Evolutionary conservation across 2,329 filamentous ascomycete genomes (phyloP).

Genomic region (Botryosphaeria dothidea): DNA sequence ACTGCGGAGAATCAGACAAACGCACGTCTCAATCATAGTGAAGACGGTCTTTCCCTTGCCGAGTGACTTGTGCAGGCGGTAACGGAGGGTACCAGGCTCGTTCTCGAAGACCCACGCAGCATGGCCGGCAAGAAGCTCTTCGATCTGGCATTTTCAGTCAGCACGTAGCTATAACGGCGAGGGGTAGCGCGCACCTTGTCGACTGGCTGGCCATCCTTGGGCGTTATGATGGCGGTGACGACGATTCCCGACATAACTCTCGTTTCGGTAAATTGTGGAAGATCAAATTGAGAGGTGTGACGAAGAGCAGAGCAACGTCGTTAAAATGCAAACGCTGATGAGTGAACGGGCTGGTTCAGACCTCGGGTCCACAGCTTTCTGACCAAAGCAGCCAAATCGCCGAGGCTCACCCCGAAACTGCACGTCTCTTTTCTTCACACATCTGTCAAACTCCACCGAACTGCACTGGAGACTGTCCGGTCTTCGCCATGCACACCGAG

Average conservation of each 20-base stretch:
- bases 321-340: background rate
- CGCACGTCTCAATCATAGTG: slow-evolving; percentile 37
- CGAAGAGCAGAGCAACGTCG: background rate
- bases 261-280: slow-evolving; percentile 20
- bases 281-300: background rate
- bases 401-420: background rate
- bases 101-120: slow-evolving; percentile 31
- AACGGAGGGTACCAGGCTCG: slow-evolving; percentile 36
- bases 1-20: background rate
- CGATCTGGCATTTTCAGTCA: slow-evolving; percentile 27
- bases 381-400: background rate
- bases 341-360: background rate
- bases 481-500: background rate
- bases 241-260: slow-evolving; percentile 25
- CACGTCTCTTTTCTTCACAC: background rate
- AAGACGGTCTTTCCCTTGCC: slow-evolving; percentile 31
- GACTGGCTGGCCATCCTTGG: slow-evolving; percentile 32
- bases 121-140: slow-evolving; percentile 30
- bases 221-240: slow-evolving; percentile 32
- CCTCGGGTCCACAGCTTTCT: background rate
- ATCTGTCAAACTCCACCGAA: background rate
- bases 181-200: slow-evolving; percentile 28
- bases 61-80: slow-evolving; percentile 33
- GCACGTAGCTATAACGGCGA: background rate
- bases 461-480: background rate